Evolutionary conservation across 2,329 filamentous ascomycete genomes (phyloP), one percentile per base, ranked within the genome.

Genomic region (Venturia carpophila): DNA sequence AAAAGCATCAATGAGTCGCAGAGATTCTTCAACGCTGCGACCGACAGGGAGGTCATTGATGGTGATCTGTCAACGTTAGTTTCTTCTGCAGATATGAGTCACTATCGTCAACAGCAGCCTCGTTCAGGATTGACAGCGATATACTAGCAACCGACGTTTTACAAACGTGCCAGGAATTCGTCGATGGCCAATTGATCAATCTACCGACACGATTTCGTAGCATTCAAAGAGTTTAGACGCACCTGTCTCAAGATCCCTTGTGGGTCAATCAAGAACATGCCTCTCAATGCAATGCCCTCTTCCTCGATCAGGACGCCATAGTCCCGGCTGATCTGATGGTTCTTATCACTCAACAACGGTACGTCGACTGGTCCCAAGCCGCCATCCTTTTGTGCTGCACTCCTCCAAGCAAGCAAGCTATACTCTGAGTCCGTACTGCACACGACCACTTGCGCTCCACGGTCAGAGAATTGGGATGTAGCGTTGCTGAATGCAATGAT

Each of bases 181-280:
- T 45, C 42, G 42, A 45, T 11, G 19, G 11, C n/a, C 21, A 34
- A 34, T 34, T 11, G 7, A 5, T 15, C 30, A 9, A 34, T 34
- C 1, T 6, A 19, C 24, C 49, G 49, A 34, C 24, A 27, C 11
- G n/a, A 27, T 10, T n/a, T 55, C 10, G 49, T 30, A 24, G 30
- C 11, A 55, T 15, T 30, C 24, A 55, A 10, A 34, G 17, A 34
- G 15, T 47, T 11, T 21, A 87, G 78, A 67, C 84, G 86, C 73
- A 87, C 85, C 79, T 85, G 69, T 68, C 84, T 76, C 34, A 87
- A 77, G 37, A 80, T 74, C 65, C 84, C 85, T 74, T 83, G 82
- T 67, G 84, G 84, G 72, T 88, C 85, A 70, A 87, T 86, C 75
- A 88, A 80, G 78, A 87, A 88, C 58, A 87, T 78, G 5, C 84